Base-by-base conservation (phyloP, 2,329 filamentous ascomycete genomes). In the Botrytis squamosa region DNA sequence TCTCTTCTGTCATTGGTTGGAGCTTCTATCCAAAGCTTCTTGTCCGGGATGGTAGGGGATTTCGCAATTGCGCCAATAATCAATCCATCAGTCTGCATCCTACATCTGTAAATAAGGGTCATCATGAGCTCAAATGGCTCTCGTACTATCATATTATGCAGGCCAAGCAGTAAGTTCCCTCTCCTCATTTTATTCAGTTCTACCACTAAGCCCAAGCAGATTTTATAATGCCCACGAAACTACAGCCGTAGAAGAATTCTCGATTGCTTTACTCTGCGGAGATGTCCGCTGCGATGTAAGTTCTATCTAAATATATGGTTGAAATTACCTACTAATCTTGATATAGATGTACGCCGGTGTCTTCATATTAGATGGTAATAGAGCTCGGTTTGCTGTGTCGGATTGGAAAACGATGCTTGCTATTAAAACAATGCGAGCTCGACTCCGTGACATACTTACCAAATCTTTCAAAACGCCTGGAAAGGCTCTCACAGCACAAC, bases 121-220 rank as follows among this genome's bases (percentile, higher is more conserved):
- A 85, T 74, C 84, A 86, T 65, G 88, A 90, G 59, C 84, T 94
- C 57, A 91, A 90, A 80, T 98, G 93, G 90, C 85, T 99, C 63
- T 96, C 93, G 0, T 99, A 97, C 82, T 98, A 98, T 84, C 93
- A 97, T 81, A 97, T 98, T 76, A 97, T 98, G 93, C 95, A 98
- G 82, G 92, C 92, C 4, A 94, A 91, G 85, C 84, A 93, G 91
- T 87, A 88, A 87, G 85, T 86, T 29, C 38, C 44, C 18, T 20
- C 46, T 20, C 4, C 25, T 5, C 2, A n/a, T 20, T 7, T 25
- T 22, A 12, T 25, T 68, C 18, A 14, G 4, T 46, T 10, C 29
- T 7, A 71, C 25, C 74, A 69, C 74, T 79, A 83, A 75, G 82
- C 25, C 60, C 44, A 49, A 62, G 10, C 69, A 91, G 89, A 75